Base-by-base conservation (phyloP, 1,139 yeast species). In the Blastobotrys elegans region DNA sequence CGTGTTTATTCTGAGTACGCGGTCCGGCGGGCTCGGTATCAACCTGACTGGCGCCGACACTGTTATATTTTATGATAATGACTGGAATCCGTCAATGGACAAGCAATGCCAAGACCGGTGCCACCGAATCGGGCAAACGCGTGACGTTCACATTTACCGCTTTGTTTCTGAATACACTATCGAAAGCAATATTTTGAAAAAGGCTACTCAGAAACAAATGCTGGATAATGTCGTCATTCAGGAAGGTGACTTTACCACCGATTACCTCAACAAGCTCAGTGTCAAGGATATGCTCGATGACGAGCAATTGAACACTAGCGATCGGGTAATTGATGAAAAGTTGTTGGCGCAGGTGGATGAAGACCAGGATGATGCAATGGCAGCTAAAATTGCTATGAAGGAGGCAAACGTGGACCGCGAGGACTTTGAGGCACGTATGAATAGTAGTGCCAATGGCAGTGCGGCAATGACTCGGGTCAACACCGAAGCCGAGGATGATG, bases 11-110 rank as follows among this genome's bases (percentile, higher is more conserved):
- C 68, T 94, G 50, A 88, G 97, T 2, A 89, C 97, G 1, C 79
- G 99, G 67, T 90, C 97, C 2, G 99, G 99, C 64, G 99, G 99
- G 32, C 74, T 94, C 56, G 99, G 99, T 63, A 94, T 94, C 64
- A 94, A 94, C 61, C 72, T 94, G 59, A 92, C 98, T 0, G 99
- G 98, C 59, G 99, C 99, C 0, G 98, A 94, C 62, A 92, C 98
- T 0, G 99, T 94, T 41, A 89, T 94, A n/a, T 94, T 94, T 66
- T 94, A 94, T 64, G 99, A 94, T 67, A 89, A 97, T 2, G 99
- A 94, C 69, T 94, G 99, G 99, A 94, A 94, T 64, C 99, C 99
- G 2, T 96, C 97, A 1, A 94, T 94, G 97, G 99, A 94, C 67
- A 88, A 89, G 63, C 99, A 94, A 67, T 94, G 98, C 70, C 98